Percentiles rank a stretch among this genome's conserved stretches.
Evolutionary conservation across 768 basidiomycete species (phyloP).

Genomic region (Leccinum arenicola): DNA sequence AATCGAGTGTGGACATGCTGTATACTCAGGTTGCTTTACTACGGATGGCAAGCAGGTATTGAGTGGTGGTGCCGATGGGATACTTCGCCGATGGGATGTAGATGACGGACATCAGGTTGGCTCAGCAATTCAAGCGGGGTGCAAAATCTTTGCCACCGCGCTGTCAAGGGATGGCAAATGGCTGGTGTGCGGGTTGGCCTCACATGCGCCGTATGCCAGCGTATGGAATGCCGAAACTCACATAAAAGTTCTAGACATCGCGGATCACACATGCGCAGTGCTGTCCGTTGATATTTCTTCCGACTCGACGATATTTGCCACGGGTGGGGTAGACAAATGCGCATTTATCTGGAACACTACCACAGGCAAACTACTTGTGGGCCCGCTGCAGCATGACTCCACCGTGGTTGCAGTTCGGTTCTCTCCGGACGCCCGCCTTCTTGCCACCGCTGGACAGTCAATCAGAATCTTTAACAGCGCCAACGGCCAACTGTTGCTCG

Average conservation of each 20-base stretch:
- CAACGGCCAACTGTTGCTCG: not conserved
- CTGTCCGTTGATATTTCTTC: not conserved
- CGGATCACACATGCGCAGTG: not conserved
- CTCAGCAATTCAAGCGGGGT: not conserved
- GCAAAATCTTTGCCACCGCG: not conserved
- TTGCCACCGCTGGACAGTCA: not conserved
- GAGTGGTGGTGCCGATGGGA: not conserved
- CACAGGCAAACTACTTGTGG: not conserved
- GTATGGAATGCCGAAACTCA: not conserved
- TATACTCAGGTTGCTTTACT: not conserved
- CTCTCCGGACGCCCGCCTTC: not conserved
- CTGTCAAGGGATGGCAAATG: not conserved
- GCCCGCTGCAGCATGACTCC: not conserved
- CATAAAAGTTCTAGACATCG: not conserved
- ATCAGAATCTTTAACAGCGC: not conserved
- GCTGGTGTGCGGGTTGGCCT: not conserved
- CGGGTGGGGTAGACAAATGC: not conserved
- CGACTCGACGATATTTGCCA: not conserved
- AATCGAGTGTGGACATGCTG: not conserved
- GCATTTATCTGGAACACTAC: not conserved
- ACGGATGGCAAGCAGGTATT: not conserved
- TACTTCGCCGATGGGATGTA: not conserved
- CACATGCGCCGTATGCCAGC: not conserved
- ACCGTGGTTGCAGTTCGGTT: not conserved
- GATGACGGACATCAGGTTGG: not conserved